These are phyloP conservation scores for Pleurotus ostreatus DNA, from an alignment of 768 basidiomycete genomes.

Conservation along the genomic window DNA sequence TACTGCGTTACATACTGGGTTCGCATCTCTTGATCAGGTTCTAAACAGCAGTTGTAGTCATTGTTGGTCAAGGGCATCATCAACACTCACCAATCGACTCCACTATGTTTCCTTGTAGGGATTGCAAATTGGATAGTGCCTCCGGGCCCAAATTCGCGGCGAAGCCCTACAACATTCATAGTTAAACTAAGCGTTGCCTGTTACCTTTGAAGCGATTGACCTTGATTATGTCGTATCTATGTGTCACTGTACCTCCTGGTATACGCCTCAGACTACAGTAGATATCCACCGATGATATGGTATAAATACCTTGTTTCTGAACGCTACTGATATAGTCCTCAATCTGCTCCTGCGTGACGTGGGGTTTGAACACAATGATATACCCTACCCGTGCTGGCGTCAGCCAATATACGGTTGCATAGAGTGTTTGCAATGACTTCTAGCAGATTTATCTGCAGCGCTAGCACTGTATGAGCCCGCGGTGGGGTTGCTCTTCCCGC, in stretches of 20 bases:
- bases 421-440: background rate
- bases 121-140: conserved; percentile 21
- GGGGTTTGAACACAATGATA: conserved; percentile 54
- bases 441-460: conserved; percentile 12
- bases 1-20: background rate
- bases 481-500: background rate
- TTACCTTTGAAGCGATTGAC: conserved; percentile 18
- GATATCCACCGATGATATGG: background rate
- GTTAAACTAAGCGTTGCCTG: background rate
- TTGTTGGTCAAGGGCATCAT: background rate
- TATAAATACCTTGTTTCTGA: conserved; percentile 29
- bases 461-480: background rate
- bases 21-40: conserved; percentile 31
- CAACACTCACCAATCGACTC: conserved; percentile 17
- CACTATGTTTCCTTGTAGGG: conserved; percentile 12
- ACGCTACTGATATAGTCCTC: conserved; percentile 36
- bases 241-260: conserved; percentile 40
- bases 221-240: conserved; percentile 34
- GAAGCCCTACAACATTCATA: conserved; percentile 28
- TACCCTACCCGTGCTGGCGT: conserved; percentile 29
- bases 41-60: conserved; percentile 15
- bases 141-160: conserved; percentile 32
- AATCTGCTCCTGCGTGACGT: conserved; percentile 35
- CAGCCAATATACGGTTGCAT: too few relatives aligned
- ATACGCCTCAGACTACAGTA: background rate